Base-by-base conservation (phyloP, 108 stramenopile species). In the Nannochloropsis salina region DNA sequence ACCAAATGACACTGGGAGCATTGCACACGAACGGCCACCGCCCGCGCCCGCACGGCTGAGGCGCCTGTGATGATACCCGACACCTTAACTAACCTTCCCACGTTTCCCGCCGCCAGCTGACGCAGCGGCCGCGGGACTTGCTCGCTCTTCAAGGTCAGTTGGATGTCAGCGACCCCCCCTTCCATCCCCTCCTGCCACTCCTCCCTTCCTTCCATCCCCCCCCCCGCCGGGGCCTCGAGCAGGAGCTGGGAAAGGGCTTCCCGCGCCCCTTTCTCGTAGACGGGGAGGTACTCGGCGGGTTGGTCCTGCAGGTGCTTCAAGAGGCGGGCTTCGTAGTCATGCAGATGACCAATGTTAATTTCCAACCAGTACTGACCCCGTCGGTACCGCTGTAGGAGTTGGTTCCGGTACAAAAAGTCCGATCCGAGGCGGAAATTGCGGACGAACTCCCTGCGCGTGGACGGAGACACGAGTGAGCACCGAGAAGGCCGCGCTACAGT, bases 1-100 rank as follows among this genome's bases (percentile, higher is more conserved):
- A 89, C 18, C 91, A 89, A 47, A 89, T 93, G 45, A 90, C 98
- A 99, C 41, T 92, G 94, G 43, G 91, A 85, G 91, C 97, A 99
- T 61, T 94, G 92, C 18, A 97, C 87, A n/a, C 86, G 86, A 42
- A 99, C 85, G n/a, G 89, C 83, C 21, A 91, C 91, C 22, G 99
- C 98, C 42, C 96, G 93, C 47, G 95, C 92, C 42, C 93, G 91
- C 42, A 95, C 93, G 12, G 95, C 91, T 12, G 93, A 91, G 22
- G 96, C 95, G 51, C 94, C 94, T 84, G 97, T 95, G 87, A 99
- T 93, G 87, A 99, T 99, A 15, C 99, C 99, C 44, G 20, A 11
- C 83, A 90, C 95, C 86, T 94, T 93, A 81, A 99, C 85, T 20
- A 99, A 90, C 41, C 86, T 92, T 87, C 97, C 96, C 88, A 99